Conservation (phyloP, 2,329 filamentous ascomycete genomes). For the Coniochaeta ligniaria region DNA sequence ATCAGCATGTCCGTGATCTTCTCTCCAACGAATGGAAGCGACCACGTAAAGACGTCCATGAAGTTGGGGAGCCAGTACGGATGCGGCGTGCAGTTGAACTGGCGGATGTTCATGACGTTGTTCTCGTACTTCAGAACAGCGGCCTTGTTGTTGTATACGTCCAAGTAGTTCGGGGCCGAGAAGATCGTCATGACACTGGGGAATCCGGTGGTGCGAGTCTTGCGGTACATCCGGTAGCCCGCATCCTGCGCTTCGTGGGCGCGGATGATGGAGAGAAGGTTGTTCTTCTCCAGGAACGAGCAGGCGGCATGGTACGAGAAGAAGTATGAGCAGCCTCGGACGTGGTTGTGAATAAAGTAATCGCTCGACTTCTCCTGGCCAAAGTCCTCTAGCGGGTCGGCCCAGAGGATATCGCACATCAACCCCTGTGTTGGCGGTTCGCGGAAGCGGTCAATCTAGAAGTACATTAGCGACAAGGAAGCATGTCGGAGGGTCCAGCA, state of each 20-base stretch:
- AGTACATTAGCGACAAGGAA: background rate
- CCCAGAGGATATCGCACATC: slow-evolving; percentile 99
- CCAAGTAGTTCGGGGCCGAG: slow-evolving; percentile 96
- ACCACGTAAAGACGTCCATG: slow-evolving; percentile 99
- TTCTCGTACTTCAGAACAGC: slow-evolving; percentile 99
- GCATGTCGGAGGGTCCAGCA: slow-evolving; percentile 26
- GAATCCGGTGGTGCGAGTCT: slow-evolving; percentile 96
- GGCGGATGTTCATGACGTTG: slow-evolving; percentile 99
- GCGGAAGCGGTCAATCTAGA: slow-evolving; percentile 89
- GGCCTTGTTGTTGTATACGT: slow-evolving; percentile 99
- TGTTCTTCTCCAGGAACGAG: slow-evolving; percentile 98
- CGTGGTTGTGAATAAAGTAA: slow-evolving; percentile 97
- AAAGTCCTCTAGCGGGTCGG: slow-evolving; percentile 95
- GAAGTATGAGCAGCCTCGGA: slow-evolving; percentile 97
- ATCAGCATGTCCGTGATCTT: slow-evolving; percentile 99
- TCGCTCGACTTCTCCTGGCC: slow-evolving; percentile 98
- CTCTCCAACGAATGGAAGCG: slow-evolving; percentile 93
- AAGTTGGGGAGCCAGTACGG: slow-evolving; percentile 99
- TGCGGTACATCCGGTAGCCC: slow-evolving; percentile 98
- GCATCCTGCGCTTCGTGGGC: slow-evolving; percentile 98
- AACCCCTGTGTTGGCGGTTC: slow-evolving; percentile 95
- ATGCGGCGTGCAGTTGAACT: slow-evolving; percentile 99
- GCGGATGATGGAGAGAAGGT: slow-evolving; percentile 90
- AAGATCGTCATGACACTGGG: slow-evolving; percentile 99
- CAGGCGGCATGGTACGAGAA: slow-evolving; percentile 98